These are phyloP conservation scores for Diospyros lotus DNA, from an alignment of 148 eudicot genomes.

Conservation along the genomic window DNA sequence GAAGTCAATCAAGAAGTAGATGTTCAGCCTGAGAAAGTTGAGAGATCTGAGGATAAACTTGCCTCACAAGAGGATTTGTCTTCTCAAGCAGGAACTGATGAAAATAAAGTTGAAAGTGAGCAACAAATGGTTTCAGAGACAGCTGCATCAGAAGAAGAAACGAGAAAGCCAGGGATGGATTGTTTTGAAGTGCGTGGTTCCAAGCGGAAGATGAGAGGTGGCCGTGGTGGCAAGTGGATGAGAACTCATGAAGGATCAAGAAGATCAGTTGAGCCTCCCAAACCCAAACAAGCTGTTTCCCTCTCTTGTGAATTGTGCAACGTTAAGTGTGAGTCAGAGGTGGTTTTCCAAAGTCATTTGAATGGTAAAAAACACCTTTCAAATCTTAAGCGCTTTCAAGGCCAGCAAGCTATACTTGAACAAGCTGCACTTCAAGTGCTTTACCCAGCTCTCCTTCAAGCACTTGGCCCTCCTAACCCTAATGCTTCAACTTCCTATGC, in stretches of 20 bases:
- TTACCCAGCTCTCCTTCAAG: constrained; percentile 43
- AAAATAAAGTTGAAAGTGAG: constrained; percentile 21
- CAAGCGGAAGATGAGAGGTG: constrained; percentile 59
- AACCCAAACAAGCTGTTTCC: constrained; percentile 42
- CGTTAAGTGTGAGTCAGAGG: constrained; percentile 65
- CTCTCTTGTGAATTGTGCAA: constrained; percentile 65
- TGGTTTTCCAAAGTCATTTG: constrained; percentile 61
- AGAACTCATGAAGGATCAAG: constrained; percentile 39
- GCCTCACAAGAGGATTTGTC: constrained; percentile 6
- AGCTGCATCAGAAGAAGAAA: constrained; percentile 13
- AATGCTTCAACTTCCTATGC: constrained; percentile 28
- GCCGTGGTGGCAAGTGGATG: constrained; percentile 41
- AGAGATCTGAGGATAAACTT: constrained; percentile 10
- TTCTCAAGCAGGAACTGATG: constrained; percentile 11
- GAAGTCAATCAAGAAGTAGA: constrained; percentile 17
- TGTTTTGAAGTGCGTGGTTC: constrained; percentile 25
- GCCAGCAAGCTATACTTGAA: constrained; percentile 46
- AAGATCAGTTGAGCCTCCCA: constrained; percentile 34
- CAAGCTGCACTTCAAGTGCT: constrained; percentile 47
- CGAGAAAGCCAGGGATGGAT: constrained; percentile 7
- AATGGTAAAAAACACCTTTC: constrained; percentile 66
- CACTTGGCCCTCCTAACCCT: constrained; percentile 38
- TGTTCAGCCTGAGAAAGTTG: constrained; percentile 6
- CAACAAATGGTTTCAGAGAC: constrained; percentile 20
- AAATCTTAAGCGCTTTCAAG: constrained; percentile 50